Base-by-base conservation (phyloP, 768 basidiomycete genomes). In the Mycena crocata region DNA sequence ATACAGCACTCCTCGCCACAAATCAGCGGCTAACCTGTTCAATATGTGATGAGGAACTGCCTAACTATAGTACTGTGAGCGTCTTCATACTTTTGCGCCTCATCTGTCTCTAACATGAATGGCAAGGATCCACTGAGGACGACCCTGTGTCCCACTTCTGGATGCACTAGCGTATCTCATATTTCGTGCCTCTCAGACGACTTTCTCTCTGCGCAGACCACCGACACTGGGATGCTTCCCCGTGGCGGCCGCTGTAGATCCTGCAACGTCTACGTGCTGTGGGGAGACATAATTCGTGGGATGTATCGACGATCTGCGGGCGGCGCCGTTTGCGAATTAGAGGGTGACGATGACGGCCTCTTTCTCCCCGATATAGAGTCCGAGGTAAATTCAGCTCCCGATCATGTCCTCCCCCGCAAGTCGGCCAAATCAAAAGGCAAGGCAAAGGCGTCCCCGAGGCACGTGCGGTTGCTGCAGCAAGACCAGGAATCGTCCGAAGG, bases 261-360 rank as follows among this genome's bases (percentile, higher is more conserved):
- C 2, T 93, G 91, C 67, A 66, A 73, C 5, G 74, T 78, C 0
- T 92, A 90, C 70, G 82, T 81, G 5, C 81, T 92, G 0, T 93
- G 90, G 91, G 91, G 91, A 7, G 90, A 93, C 70, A 74, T 93
- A 24, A 77, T 92, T 31, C 83, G 86, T 17, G 90, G 89, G 3
- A 87, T 84, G 69, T 90, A 87, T 73, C 82, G 90, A 21, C 83
- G 90, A 30, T 76, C 74, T 26, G 68, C 77, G 21, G 81, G 81
- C 8, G 77, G 77, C n/a, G 71, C 73, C 32, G 45, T 74, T 5
- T 71, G 72, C 2, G 76, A 74, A 28, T 69, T 70, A 30, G 77
- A 80, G 26, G 76, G 77, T 17, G 57, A 54, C 14, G 80, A 73
- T 44, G 81, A 77, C n/a, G 78, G 76, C 24, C 73, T 79, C 42